Evolutionary conservation across 2,329 filamentous ascomycete species (phyloP).

Genomic region (Penicillium vulpinum): DNA sequence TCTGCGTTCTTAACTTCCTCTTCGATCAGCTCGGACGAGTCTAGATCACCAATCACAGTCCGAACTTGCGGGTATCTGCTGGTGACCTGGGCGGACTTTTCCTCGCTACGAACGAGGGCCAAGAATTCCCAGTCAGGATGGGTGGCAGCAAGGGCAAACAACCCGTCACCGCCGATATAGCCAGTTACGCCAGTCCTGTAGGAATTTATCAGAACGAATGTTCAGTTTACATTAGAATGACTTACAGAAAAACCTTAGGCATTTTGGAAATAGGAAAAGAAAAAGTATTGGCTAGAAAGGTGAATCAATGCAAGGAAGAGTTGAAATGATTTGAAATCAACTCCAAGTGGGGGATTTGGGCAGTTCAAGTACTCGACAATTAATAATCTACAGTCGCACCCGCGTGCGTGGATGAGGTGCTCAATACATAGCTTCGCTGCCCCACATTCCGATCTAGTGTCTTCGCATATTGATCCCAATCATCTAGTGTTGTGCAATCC

Average conservation of each 20-base stretch:
- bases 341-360: background rate
- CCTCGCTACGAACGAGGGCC: constrained; percentile 46
- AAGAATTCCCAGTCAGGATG: constrained; percentile 52
- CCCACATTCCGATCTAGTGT: constrained; percentile 7
- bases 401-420: too few relatives aligned
- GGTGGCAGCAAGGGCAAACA: constrained; percentile 47
- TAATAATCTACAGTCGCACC: background rate
- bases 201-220: constrained; percentile 14
- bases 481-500: background rate
- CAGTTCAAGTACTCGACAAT: background rate
- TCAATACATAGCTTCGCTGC: background rate
- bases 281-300: background rate
- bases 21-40: constrained; percentile 42
- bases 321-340: constrained; percentile 31
- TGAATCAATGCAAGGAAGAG: background rate
- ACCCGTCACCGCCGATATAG: constrained; percentile 56
- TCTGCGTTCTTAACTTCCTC: constrained; percentile 50
- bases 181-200: constrained; percentile 54
- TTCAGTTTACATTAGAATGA: constrained; percentile 13
- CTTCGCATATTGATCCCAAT: background rate
- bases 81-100: constrained; percentile 43
- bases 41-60: constrained; percentile 46
- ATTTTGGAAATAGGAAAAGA: constrained; percentile 16
- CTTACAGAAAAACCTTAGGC: constrained; percentile 40
- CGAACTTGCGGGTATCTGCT: constrained; percentile 44